Base-by-base conservation (phyloP, 441 rosid species). In the Hypseocharis bilobata region DNA sequence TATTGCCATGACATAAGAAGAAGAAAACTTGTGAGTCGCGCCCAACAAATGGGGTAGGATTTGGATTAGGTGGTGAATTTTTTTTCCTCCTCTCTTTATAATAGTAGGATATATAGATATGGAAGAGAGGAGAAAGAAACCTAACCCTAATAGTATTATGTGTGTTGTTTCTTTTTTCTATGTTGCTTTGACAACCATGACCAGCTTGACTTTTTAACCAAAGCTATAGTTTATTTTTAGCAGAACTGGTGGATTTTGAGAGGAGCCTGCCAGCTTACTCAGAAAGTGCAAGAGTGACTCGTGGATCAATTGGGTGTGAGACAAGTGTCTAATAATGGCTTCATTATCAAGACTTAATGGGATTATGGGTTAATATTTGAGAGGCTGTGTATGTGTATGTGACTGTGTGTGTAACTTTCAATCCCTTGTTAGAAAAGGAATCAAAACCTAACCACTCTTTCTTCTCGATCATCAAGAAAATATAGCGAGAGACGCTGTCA, bases 61-160 rank as follows among this genome's bases (percentile, higher is more conserved):
- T 28, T 63, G 77, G 82, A 70, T 74, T 81, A 68, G 85, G 79
- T 81, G 63, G 70, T 68, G 75, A 68, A 75, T 57, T 38, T 65
- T 56, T 65, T 29, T 6, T 36, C 42, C 8, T 17, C n/a, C 28
- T 7, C 23, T 73, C 45, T 64, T 47, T 56, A 16, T 26, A 32
- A 45, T 55, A 2, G 6, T 64, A 38, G 14, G 27, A 6, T 23
- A 19, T 20, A 49, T 19, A 2, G 16, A 57, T 47, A 57, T n/a
- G 1, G 19, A 3, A n/a, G 25, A 20, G 59, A 61, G 49, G 62
- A 38, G 0, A 3, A 52, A 57, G 36, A 70, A 63, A 72, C 72
- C 79, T 72, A 74, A 72, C 66, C 72, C 20, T 34, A 8, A 27
- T n/a, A n/a, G n/a, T n/a, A n/a, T n/a, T n/a, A n/a, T n/a, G n/a